Conservation (phyloP, 805 yeast genomes). For the Saturnispora galanensis region DNA sequence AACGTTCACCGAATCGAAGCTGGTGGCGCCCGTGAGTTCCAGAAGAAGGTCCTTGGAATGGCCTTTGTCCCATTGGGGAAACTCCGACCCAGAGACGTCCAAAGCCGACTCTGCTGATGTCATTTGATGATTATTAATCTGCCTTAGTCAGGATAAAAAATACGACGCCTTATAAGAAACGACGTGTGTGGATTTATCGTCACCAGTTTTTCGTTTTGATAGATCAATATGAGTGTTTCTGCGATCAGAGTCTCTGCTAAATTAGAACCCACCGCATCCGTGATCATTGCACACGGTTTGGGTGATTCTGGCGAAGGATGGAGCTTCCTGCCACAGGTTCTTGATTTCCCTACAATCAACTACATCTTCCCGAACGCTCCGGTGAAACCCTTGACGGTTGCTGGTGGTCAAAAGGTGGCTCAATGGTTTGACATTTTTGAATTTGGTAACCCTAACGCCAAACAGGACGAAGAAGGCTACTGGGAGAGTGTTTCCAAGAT, state of each 20-base stretch:
- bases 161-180: no score
- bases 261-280: constrained; percentile 44
- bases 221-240: constrained; percentile 13
- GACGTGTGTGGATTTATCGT: neutral
- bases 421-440: constrained; percentile 78
- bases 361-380: constrained; percentile 94
- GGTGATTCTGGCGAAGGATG: constrained; percentile 92
- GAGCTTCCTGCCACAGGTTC: constrained; percentile 66
- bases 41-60: constrained; percentile 2
- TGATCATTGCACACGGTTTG: constrained; percentile 78
- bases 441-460: constrained; percentile 38
- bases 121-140: neutral
- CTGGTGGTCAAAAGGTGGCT: constrained; percentile 60
- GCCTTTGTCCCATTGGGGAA: neutral
- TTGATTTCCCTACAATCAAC: constrained; percentile 47
- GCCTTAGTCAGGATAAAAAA: neutral
- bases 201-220: neutral
- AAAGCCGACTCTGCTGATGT: no score
- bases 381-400: constrained; percentile 51
- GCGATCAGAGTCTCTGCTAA: constrained; percentile 33
- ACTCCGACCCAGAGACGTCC: neutral
- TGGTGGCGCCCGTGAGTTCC: neutral
- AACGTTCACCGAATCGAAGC: constrained; percentile 1
- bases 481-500: constrained; percentile 38
- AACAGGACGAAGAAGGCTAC: constrained; percentile 47